These are phyloP conservation scores for Dendrocalamus latiflorus DNA, from an alignment of 202 grass and related monocot genomes.

Conservation along the genomic window DNA sequence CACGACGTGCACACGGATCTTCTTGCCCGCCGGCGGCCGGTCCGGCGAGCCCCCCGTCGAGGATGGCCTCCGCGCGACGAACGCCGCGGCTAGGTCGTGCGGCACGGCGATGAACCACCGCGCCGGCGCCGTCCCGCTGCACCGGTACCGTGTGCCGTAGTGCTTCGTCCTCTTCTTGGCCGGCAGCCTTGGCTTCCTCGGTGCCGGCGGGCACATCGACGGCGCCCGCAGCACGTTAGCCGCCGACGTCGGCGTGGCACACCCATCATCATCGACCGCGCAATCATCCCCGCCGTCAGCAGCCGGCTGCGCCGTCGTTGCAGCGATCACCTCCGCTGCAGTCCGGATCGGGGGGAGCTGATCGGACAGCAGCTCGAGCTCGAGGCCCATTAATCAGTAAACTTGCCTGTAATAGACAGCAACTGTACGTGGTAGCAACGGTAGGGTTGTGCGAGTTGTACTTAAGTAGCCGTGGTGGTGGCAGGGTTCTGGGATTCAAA, in stretches of 20 bases:
- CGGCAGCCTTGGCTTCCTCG: constrained; percentile 40
- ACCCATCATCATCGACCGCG: not conserved
- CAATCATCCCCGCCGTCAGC: not conserved
- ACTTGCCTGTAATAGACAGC: not conserved
- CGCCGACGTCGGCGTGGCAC: constrained; percentile 31
- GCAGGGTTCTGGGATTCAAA: no score
- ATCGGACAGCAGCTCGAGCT: constrained; percentile 3
- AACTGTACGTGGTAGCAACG: not conserved
- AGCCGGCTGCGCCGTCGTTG: not conserved
- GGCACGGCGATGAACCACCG: no score
- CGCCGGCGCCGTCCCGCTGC: no score
- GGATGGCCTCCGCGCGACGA: constrained; percentile 7
- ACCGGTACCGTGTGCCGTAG: no score
- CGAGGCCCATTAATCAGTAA: constrained; percentile 24
- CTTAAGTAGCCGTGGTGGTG: constrained; percentile 43
- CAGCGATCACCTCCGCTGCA: no score
- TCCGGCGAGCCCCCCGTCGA: not conserved
- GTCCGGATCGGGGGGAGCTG: constrained; percentile 23
- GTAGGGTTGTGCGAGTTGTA: no score
- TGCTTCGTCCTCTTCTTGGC: constrained; percentile 19
- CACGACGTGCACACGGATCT: constrained; percentile 37
- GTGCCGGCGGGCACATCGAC: constrained; percentile 39
- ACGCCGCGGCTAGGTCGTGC: no score
- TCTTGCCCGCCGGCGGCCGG: constrained; percentile 20
- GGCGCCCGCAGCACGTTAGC: not conserved